Evolutionary conservation across 2,329 filamentous ascomycete species (phyloP), one percentile per base, ranked within the genome.

Genomic region (Ophiostoma piceae): DNA sequence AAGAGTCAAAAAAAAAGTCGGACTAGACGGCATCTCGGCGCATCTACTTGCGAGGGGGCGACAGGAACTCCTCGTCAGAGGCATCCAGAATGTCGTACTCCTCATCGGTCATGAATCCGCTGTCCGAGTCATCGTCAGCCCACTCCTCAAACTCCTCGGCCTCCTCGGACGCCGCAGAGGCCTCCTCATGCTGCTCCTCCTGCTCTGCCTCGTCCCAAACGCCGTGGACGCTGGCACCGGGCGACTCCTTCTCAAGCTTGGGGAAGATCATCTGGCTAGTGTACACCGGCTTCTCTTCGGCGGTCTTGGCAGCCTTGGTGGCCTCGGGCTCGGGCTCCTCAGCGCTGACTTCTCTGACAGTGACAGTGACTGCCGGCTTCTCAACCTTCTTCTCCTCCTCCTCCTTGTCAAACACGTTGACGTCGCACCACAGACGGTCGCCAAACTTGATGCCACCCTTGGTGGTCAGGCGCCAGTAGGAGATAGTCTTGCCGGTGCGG

Each of bases 61-160:
- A 84, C 68, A 87, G 78, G 74, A 86, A 90, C 78, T 98, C 94
- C 79, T 96, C 92, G 74, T 98, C 94, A 71, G 92, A 96, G 62
- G 93, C 94, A 81, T 97, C 93, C 65, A 98, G 87, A 74, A 98
- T 94, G 76, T 99, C 95, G 79, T 98, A 99, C 81, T 99, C 95
- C 79, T 98, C 95, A 73, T 99, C 95, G 0, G 95, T 98, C 83
- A 96, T 81, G 84, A 97, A 97, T 14, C 90, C 91, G 71, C 91
- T 88, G 14, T 88, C 87, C 0, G 84, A 85, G 57, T 87, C 84
- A 51, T 87, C 84, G 54, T 82, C 82, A n/a, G 79, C 80, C 83
- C 85, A 88, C 66, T 89, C 88, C n/a, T 87, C 87, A 66, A 83
- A 83, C 66, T 87, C 64, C 71, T 79, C 74, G 7, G 57, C 14